Evolutionary conservation across 1,139 yeast species (phyloP).

Genomic region (Candida smagusa): DNA sequence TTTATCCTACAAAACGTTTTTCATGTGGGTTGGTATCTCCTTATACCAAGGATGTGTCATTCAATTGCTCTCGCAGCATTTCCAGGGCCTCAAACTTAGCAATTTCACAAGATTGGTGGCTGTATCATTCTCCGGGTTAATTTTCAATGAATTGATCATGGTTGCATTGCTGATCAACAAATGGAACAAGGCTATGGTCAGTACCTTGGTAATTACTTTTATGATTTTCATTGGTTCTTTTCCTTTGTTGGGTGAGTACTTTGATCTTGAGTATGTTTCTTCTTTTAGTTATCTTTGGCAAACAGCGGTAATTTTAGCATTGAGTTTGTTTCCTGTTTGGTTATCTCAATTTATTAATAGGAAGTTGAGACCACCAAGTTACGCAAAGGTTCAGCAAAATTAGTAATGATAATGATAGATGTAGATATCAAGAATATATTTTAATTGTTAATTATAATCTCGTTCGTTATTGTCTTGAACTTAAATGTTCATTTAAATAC

Average conservation of each 20-base stretch:
- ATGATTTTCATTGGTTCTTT: conserved; percentile 66
- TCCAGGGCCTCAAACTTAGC: conserved; percentile 57
- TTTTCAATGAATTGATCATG: conserved; percentile 87
- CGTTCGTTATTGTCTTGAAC: no score
- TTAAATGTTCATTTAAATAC: no score
- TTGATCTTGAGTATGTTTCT: conserved; percentile 62
- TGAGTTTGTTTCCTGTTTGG: conserved; percentile 91
- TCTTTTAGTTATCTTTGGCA: conserved; percentile 70
- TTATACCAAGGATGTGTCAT: conserved; percentile 82
- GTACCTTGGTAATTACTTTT: conserved; percentile 69
- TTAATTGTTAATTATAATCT: no score
- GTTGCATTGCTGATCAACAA: conserved; percentile 88
- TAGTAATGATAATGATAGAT: conserved; percentile 9
- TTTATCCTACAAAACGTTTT: conserved; percentile 81
- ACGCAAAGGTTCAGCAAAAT: conserved; percentile 92
- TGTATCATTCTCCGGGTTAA: conserved; percentile 73
- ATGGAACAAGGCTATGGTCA: conserved; percentile 80
- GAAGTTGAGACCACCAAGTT: conserved; percentile 85
- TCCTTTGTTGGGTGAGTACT: conserved; percentile 83
- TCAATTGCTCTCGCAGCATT: conserved; percentile 74
- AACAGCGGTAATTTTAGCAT: conserved; percentile 54
- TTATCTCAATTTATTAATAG: conserved; percentile 70
- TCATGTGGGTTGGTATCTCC: conserved; percentile 87
- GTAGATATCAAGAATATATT: no score
- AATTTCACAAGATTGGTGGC: conserved; percentile 78